Conservation (phyloP, 495 filamentous ascomycete species). For the Parathielavia appendiculata region DNA sequence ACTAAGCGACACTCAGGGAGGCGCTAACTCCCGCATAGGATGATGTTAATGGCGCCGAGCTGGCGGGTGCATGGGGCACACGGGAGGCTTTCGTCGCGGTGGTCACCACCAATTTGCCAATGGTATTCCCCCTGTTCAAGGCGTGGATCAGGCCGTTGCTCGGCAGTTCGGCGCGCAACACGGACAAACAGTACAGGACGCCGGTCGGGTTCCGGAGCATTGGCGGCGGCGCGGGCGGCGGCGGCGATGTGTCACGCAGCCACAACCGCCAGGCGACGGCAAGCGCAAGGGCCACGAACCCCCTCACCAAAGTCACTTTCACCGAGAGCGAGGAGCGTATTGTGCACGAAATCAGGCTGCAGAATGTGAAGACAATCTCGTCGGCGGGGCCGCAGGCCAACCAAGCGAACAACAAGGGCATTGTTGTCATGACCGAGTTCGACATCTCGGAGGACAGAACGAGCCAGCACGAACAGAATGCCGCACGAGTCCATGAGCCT, state of each 20-base stretch:
- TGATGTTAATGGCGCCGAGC: constrained; percentile 43
- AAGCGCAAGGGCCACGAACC: constrained; percentile 1
- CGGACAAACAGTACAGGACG: constrained; percentile 11
- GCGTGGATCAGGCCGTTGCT: constrained; percentile 39
- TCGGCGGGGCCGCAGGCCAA: neutral
- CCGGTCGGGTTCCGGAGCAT: constrained; percentile 14
- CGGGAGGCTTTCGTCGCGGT: constrained; percentile 51
- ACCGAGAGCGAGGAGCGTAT: constrained; percentile 18
- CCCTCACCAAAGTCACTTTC: constrained; percentile 16
- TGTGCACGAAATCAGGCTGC: constrained; percentile 14
- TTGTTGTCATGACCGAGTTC: constrained; percentile 17
- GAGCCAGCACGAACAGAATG: neutral
- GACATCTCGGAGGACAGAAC: constrained; percentile 14
- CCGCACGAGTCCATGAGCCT: neutral
- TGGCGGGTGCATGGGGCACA: constrained; percentile 47
- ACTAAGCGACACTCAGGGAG: no score
- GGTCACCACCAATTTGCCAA: constrained; percentile 49
- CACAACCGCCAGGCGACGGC: neutral
- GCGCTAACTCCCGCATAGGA: constrained; percentile 29
- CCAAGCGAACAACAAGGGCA: constrained; percentile 4
- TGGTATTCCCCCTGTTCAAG: constrained; percentile 49
- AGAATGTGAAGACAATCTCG: constrained; percentile 1
- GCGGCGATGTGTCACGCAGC: neutral
- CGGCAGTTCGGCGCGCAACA: constrained; percentile 17
- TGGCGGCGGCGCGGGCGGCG: constrained; percentile 13